Conservation (phyloP, 176 grass and related monocot species). For the Olyra latifolia region DNA sequence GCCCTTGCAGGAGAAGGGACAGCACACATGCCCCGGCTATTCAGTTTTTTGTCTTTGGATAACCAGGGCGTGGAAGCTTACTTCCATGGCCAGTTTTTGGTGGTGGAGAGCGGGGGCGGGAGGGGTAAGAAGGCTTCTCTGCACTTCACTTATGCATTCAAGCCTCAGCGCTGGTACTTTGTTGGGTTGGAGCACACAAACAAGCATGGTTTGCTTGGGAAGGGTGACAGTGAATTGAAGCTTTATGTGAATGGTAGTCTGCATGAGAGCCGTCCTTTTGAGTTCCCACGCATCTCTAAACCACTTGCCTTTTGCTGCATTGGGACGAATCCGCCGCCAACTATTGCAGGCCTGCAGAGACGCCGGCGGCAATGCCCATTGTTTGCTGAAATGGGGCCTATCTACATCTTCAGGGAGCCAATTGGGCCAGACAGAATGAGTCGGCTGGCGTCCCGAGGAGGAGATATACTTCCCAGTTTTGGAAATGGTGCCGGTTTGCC, state of each 20-base stretch:
- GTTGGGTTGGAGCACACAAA: conserved; percentile 85
- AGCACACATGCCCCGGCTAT: conserved; percentile 89
- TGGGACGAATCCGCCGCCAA: conserved; percentile 94
- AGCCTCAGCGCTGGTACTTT: conserved; percentile 90
- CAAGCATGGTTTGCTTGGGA: conserved; percentile 91
- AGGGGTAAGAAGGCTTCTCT: conserved; percentile 94
- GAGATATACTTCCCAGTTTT: conserved; percentile 83
- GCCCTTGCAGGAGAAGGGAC: conserved; percentile 97
- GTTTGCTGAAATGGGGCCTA: conserved; percentile 96
- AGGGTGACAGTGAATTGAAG: conserved; percentile 89
- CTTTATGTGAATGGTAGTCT: conserved; percentile 82
- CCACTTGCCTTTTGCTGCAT: conserved; percentile 89
- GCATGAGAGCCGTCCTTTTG: conserved; percentile 82
- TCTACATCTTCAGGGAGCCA: conserved; percentile 98
- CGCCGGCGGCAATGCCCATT: conserved; percentile 80
- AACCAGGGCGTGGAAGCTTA: conserved; percentile 94
- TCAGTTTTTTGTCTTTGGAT: conserved; percentile 91
- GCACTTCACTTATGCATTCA: conserved; percentile 95
- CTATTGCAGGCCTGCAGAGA: conserved; percentile 90
- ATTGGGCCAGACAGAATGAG: conserved; percentile 83
- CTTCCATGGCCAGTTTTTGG: conserved; percentile 97
- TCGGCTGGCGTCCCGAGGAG: conserved; percentile 65
- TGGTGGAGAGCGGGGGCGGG: conserved; percentile 73
- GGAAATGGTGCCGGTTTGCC: conserved; percentile 91
- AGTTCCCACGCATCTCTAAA: conserved; percentile 95